Evolutionary conservation across 106 monocot genomes (phyloP).

Genomic region (Amphibolis antarctica): DNA sequence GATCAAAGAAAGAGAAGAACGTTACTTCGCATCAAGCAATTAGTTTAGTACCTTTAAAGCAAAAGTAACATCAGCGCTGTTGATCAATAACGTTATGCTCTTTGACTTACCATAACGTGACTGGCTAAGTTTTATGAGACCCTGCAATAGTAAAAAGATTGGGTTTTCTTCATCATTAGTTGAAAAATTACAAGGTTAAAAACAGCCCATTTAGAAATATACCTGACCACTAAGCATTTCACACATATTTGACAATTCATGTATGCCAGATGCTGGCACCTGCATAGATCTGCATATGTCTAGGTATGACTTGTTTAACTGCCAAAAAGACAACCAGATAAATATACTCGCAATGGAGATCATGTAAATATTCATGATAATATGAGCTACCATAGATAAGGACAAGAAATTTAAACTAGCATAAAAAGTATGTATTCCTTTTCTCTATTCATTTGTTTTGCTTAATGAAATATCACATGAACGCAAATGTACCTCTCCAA

Average conservation of each 20-base stretch:
- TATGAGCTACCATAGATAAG: background rate
- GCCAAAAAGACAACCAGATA: slow-evolving; percentile 4
- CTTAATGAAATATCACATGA: background rate
- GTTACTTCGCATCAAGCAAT: background rate
- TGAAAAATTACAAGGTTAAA: background rate
- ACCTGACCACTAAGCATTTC: slow-evolving; percentile 80
- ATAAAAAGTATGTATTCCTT: background rate
- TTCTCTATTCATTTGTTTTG: background rate
- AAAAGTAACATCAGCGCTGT: slow-evolving; percentile 61
- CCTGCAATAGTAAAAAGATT: slow-evolving; percentile 26
- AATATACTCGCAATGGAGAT: background rate
- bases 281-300: slow-evolving; percentile 60
- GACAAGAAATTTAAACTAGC: background rate
- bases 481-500: slow-evolving; percentile 54
- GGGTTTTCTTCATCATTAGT: background rate
- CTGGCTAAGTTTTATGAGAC: slow-evolving; percentile 57
- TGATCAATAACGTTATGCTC: slow-evolving; percentile 45
- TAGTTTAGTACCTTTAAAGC: slow-evolving; percentile 61
- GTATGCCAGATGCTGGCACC: slow-evolving; percentile 47
- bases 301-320: slow-evolving; percentile 72
- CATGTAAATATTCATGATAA: background rate
- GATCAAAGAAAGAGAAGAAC: background rate
- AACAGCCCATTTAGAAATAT: background rate
- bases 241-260: slow-evolving; percentile 79
- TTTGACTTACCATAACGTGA: slow-evolving; percentile 49